phyloP scores from a whole-genome alignment of 768 basidiomycete species.

The Trametes gibbosa region DNA sequence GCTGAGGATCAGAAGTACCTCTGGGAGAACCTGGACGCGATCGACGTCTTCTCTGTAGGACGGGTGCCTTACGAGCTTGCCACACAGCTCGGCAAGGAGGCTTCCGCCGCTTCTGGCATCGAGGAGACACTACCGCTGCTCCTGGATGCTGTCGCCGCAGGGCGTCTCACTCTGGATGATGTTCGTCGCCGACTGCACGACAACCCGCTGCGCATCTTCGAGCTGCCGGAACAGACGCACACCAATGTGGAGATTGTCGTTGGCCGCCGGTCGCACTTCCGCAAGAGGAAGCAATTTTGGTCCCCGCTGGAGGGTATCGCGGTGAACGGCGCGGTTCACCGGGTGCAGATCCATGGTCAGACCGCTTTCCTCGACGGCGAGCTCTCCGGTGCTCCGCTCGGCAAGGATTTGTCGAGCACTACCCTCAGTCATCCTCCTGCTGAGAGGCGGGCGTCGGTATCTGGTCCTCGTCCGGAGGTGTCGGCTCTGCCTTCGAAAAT shows the following conservation, averaged over 20 bases:
- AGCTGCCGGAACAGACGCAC: constrained; percentile 79
- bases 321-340: constrained; percentile 77
- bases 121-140: constrained; percentile 87
- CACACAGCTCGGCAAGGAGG: constrained; percentile 53
- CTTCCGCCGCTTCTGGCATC: constrained; percentile 73
- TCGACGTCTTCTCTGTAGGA: constrained; percentile 92
- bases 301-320: constrained; percentile 71
- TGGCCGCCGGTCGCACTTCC: constrained; percentile 57
- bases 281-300: constrained; percentile 56
- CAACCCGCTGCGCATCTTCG: constrained; percentile 91
- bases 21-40: constrained; percentile 79
- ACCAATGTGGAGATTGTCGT: constrained; percentile 93
- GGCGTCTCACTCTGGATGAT: constrained; percentile 78
- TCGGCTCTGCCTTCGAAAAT: constrained; percentile 5
- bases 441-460: constrained; percentile 28
- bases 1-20: constrained; percentile 74
- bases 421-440: constrained; percentile 43
- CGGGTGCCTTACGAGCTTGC: constrained; percentile 78
- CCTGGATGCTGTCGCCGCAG: constrained; percentile 79
- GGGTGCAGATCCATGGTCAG: constrained; percentile 87
- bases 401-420: constrained; percentile 71
- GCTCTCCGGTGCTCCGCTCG: constrained; percentile 54
- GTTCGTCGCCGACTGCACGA: constrained; percentile 83
- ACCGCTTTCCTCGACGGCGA: constrained; percentile 88
- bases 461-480: constrained; percentile 20